Conservation (phyloP, 352 stramenopile species). For the Thraustotheca clavata region DNA sequence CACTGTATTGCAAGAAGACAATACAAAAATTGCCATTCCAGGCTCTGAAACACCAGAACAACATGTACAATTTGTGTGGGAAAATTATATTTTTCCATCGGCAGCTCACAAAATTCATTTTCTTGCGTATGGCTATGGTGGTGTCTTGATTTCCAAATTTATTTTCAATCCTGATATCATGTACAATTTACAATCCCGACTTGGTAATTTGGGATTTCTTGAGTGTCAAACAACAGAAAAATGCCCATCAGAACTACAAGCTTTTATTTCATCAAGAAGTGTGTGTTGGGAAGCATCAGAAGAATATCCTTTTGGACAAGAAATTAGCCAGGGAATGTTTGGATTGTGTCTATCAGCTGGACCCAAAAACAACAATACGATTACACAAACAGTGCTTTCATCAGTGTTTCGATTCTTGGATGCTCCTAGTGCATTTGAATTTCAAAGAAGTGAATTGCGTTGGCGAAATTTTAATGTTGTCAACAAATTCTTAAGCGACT, state of each 20-base stretch:
- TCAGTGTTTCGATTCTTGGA: constrained; percentile 78
- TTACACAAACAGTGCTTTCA: constrained; percentile 56
- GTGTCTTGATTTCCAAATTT: constrained; percentile 64
- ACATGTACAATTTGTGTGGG: constrained; percentile 82
- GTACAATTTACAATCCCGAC: constrained; percentile 64
- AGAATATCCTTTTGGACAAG: constrained; percentile 46
- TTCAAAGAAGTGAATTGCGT: constrained; percentile 45
- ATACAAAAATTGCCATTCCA: constrained; percentile 76
- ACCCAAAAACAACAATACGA: constrained; percentile 35
- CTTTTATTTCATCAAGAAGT: constrained; percentile 72
- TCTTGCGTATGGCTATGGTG: constrained; percentile 80
- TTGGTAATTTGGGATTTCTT: constrained; percentile 82
- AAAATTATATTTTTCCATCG: constrained; percentile 77
- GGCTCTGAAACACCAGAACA: constrained; percentile 79
- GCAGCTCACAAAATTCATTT: constrained; percentile 83
- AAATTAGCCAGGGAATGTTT: constrained; percentile 35
- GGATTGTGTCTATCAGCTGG: constrained; percentile 73
- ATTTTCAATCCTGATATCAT: constrained; percentile 64
- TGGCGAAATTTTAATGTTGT: constrained; percentile 19
- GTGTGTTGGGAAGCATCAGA: constrained; percentile 69
- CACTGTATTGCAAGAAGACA: constrained; percentile 45
- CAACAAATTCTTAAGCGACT: constrained; percentile 11
- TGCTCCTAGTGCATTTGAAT: constrained; percentile 67
- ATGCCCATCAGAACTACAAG: constrained; percentile 64
- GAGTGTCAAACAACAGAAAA: constrained; percentile 73